A percentile compares a stretch with the other conserved stretches of the same genome.
These are phyloP conservation scores for Taiozyma sp. DNA, from an alignment of 1,139 yeast species.

Conservation along the genomic window DNA sequence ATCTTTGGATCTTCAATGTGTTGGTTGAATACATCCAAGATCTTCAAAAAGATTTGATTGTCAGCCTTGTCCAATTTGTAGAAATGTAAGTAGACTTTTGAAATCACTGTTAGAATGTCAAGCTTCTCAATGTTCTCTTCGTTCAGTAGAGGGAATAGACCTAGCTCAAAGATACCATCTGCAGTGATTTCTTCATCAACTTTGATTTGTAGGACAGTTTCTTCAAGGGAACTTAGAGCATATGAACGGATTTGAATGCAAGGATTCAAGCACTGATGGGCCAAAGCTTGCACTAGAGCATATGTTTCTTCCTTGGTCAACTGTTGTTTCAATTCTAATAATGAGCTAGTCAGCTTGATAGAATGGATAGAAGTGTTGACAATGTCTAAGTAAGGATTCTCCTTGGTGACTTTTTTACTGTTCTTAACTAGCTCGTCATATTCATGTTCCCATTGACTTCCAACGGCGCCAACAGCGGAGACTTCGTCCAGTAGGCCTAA, in stretches of 20 bases:
- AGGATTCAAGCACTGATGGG: conserved; percentile 87
- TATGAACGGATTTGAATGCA: conserved; percentile 69
- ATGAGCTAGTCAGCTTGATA: conserved; percentile 51
- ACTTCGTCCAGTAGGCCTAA: conserved; percentile 76
- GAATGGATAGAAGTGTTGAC: conserved; percentile 59
- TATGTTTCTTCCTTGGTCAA: conserved; percentile 33
- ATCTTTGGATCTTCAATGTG: conserved; percentile 38
- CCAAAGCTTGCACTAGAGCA: conserved; percentile 71
- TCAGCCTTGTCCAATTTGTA: conserved; percentile 36
- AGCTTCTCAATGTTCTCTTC: conserved; percentile 58
- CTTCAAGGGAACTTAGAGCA: conserved; percentile 56
- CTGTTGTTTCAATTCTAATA: conserved; percentile 29
- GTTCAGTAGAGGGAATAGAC: conserved; percentile 69
- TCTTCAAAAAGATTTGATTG: conserved; percentile 40
- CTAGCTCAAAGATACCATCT: conserved; percentile 61
- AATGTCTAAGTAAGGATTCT: conserved; percentile 47
- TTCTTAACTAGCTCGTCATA: conserved; percentile 38
- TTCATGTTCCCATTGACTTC: conserved; percentile 72
- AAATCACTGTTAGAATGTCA: conserved; percentile 56
- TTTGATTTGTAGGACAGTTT: conserved; percentile 35
- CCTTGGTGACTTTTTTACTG: conserved; percentile 39
- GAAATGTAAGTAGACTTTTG: conserved; percentile 69
- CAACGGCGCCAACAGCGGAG: conserved; percentile 78
- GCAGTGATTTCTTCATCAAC: conserved; percentile 35
- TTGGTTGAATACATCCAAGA: conserved; percentile 45